phyloP scores from a whole-genome alignment of 2,329 filamentous ascomycete species.

The Zymoseptoria passerinii region DNA sequence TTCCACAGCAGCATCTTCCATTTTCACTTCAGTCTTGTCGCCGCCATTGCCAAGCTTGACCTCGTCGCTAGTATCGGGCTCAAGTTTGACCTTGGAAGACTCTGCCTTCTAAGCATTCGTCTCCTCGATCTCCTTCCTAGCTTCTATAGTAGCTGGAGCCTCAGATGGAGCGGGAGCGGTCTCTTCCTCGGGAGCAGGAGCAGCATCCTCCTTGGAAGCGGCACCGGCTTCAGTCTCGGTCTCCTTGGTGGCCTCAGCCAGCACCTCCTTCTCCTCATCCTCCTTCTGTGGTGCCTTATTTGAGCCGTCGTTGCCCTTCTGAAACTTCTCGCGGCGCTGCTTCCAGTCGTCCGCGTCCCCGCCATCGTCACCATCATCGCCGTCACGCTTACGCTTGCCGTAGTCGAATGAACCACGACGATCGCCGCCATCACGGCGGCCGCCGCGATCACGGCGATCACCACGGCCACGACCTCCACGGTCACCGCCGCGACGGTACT shows the following conservation, averaged over 20 bases:
- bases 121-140: conserved; percentile 6
- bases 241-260: conserved; percentile 9
- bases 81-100: not conserved
- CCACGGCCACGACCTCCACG: conserved; percentile 27
- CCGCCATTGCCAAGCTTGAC: not conserved
- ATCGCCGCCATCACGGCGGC: conserved; percentile 15
- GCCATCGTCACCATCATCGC: conserved; percentile 16
- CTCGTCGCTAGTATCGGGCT: not conserved
- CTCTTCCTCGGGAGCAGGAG: conserved; percentile 1
- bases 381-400: conserved; percentile 18
- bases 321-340: conserved; percentile 17
- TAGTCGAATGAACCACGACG: conserved; percentile 21
- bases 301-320: conserved; percentile 10
- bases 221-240: conserved; percentile 8
- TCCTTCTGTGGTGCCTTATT: conserved; percentile 7
- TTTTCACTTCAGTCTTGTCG: not conserved
- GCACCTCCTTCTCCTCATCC: conserved; percentile 10
- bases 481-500: conserved; percentile 29
- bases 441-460: conserved; percentile 24
- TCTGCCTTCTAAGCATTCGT: conserved; percentile 1
- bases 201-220: conserved; percentile 3
- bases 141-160: conserved; percentile 3
- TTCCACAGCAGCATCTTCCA: not conserved
- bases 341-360: conserved; percentile 20
- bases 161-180: not conserved